These are phyloP conservation scores for Macrophomina tecta DNA, from an alignment of 2,329 filamentous ascomycete genomes.

Conservation along the genomic window DNA sequence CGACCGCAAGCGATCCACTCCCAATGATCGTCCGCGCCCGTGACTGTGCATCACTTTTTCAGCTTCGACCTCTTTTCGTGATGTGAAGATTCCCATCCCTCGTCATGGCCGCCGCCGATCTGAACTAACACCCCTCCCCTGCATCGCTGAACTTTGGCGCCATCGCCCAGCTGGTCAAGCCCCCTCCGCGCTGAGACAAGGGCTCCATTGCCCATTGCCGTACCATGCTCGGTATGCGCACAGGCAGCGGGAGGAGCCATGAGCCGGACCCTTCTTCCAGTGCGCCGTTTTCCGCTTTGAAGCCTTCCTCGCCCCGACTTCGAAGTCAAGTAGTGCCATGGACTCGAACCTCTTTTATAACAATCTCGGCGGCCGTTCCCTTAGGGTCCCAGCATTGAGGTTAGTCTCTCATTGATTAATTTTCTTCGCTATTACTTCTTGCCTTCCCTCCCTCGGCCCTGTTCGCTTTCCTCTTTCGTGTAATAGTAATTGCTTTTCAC, in stretches of 20 bases:
- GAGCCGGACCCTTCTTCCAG: slow-evolving; percentile 26
- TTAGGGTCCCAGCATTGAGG: not conserved
- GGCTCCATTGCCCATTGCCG: slow-evolving; percentile 17
- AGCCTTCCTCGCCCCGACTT: not conserved
- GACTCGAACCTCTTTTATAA: slow-evolving; percentile 9
- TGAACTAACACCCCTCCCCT: slow-evolving; percentile 17
- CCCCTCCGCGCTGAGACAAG: slow-evolving; percentile 15
- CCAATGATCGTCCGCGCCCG: slow-evolving; percentile 23
- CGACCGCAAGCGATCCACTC: slow-evolving; percentile 25
- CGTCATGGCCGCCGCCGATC: slow-evolving; percentile 25
- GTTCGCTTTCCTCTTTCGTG: not conserved
- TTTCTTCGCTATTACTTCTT: not conserved
- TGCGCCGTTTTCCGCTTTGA: slow-evolving; percentile 10
- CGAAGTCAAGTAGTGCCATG: slow-evolving; percentile 10
- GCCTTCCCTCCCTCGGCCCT: not conserved
- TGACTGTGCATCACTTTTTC: slow-evolving; percentile 27
- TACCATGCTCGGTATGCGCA: slow-evolving; percentile 23
- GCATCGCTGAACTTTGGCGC: slow-evolving; percentile 20
- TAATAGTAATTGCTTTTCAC: slow-evolving; percentile 29
- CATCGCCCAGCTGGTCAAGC: slow-evolving; percentile 22
- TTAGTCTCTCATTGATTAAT: slow-evolving; percentile 21
- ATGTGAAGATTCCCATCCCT: slow-evolving; percentile 16
- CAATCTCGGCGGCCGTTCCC: slow-evolving; percentile 2
- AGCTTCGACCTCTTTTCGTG: slow-evolving; percentile 25
- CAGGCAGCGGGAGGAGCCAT: slow-evolving; percentile 27